These are phyloP conservation scores for Colletotrichum sansevieriae DNA, from an alignment of 2,329 filamentous ascomycete species.

Conservation along the genomic window DNA sequence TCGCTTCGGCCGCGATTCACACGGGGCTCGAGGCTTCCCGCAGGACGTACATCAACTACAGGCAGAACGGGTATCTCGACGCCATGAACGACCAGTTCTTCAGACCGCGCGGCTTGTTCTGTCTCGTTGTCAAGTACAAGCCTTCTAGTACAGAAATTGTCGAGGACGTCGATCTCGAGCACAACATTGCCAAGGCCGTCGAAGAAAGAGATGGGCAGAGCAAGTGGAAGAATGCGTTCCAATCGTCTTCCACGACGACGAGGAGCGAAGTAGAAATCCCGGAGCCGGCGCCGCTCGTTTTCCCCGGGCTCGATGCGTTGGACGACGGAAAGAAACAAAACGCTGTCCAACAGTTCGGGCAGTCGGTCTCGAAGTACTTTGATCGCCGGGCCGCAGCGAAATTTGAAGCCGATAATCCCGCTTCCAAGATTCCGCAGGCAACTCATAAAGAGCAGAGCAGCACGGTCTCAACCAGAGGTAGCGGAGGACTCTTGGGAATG, in stretches of 20 bases:
- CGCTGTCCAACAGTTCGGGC: not conserved
- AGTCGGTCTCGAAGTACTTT: not conserved
- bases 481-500: not conserved
- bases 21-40: constrained; percentile 15
- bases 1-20: not conserved
- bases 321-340: constrained; percentile 5
- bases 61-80: constrained; percentile 19
- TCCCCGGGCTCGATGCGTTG: not conserved
- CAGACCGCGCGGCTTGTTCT: constrained; percentile 14
- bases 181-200: constrained; percentile 3
- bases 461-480: not conserved
- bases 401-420: not conserved
- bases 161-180: constrained; percentile 6
- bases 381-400: constrained; percentile 4
- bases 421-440: constrained; percentile 2
- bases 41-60: constrained; percentile 12
- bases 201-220: constrained; percentile 4
- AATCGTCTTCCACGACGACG: not conserved
- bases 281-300: not conserved
- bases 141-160: constrained; percentile 8
- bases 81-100: constrained; percentile 21
- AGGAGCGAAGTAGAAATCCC: constrained; percentile 1
- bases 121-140: constrained; percentile 10
- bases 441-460: not conserved
- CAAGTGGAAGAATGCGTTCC: constrained; percentile 9